Base-by-base conservation (phyloP, 1,139 yeast species). In the Candida labiduridarum region DNA sequence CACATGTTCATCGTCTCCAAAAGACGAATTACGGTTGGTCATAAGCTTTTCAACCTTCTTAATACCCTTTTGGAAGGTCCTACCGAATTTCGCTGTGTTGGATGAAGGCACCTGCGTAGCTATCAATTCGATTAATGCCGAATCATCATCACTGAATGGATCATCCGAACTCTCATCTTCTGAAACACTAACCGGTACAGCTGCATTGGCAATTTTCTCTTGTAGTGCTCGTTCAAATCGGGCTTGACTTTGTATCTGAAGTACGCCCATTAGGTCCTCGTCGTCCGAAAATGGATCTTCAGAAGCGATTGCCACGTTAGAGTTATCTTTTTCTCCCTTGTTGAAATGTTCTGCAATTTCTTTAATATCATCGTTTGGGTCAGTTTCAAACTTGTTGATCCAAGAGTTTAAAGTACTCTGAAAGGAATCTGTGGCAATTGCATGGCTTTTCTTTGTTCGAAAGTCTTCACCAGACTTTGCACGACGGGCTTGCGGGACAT, bases 241-340 rank as follows among this genome's bases (percentile, higher is more conserved):
- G 16, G 29, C 44, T 7, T 42, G 39, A 22, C 29, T 22, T 12
- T 49, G 47, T 27, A 35, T 41, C 44, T 55, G 53, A 27, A 60
- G 47, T 1, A 59, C 56, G 2, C 61, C 59, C 10, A 64, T 44
- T 22, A 64, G 69, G 9, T 64, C 67, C 42, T 69, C 73, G 46
- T 73, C 76, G 51, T 71, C 76, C 18, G 74, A 69, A 50, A 70
- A 70, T 1, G 72, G 70, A 52, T 70, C 73, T 5, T 63, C 67
- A 5, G 59, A 55, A 18, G 44, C 39, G 3, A 47, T 16, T 2
- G 46, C 36, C n/a, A 36, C 40, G 41, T 46, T 41, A 6, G 22
- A 8, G 7, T 15, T 36, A 10, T 19, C 30, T 27, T 40, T 44
- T 30, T 14, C 46, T n/a, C n/a, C 14, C 40, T 25, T 7, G 10